phyloP scores from a whole-genome alignment of 2,329 filamentous ascomycete species.

The Beauveria sp. region DNA sequence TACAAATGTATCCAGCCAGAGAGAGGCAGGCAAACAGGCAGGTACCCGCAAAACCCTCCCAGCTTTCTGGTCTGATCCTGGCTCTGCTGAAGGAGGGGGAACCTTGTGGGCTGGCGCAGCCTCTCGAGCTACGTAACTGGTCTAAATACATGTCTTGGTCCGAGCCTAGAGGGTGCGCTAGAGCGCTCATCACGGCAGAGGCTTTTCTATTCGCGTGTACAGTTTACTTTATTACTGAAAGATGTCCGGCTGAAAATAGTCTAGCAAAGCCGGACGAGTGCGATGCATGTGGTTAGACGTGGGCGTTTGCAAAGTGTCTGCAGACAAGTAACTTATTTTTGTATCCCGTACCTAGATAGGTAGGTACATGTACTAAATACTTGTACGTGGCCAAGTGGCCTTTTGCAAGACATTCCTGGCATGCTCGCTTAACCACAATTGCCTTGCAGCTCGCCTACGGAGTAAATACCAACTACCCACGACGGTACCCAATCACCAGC shows the following conservation, averaged over 20 bases:
- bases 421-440: too few species aligned
- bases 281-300: not conserved
- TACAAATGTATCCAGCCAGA: not conserved
- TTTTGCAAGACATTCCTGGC: too few species aligned
- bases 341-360: too few species aligned
- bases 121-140: not conserved
- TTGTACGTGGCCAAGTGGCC: too few species aligned
- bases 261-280: not conserved
- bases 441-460: too few species aligned
- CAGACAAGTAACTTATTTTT: not conserved
- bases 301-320: not conserved
- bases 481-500: too few species aligned
- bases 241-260: too few species aligned
- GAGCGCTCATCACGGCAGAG: conserved; percentile 1
- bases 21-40: too few species aligned
- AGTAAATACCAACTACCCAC: too few species aligned
- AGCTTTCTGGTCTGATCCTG: conserved; percentile 2
- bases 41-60: not conserved
- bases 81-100: not conserved
- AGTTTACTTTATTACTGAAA: not conserved
- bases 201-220: not conserved
- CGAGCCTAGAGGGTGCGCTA: not conserved
- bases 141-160: not conserved
- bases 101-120: not conserved
- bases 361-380: too few species aligned